Conservation (phyloP, 108 stramenopile genomes). For the Cylindrotheca closterium region DNA sequence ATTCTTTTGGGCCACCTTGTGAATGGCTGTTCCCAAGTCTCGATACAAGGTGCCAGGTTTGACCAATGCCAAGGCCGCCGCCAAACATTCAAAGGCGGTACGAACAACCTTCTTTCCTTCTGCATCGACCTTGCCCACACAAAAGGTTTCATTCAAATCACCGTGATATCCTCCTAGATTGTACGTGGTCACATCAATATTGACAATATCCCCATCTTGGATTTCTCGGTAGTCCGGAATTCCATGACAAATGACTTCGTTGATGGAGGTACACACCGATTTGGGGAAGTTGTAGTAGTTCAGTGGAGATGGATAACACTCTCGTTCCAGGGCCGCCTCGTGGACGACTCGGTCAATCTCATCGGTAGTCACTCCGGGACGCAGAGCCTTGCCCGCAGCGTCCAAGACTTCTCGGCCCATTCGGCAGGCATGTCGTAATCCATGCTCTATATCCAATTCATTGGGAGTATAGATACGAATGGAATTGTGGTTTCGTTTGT, state of each 20-base stretch:
- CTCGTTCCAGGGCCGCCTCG: constrained; percentile 88
- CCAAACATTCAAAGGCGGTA: constrained; percentile 82
- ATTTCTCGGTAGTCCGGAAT: constrained; percentile 91
- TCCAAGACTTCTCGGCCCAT: constrained; percentile 98
- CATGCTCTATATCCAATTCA: constrained; percentile 85
- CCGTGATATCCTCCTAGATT: constrained; percentile 92
- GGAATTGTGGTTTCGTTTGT: constrained; percentile 58
- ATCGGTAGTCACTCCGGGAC: constrained; percentile 95
- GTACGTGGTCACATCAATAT: constrained; percentile 96
- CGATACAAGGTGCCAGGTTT: constrained; percentile 88
- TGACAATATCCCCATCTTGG: constrained; percentile 96
- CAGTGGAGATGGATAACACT: constrained; percentile 95
- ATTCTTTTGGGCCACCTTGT: constrained; percentile 57
- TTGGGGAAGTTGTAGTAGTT: constrained; percentile 99
- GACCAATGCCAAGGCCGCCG: constrained; percentile 66
- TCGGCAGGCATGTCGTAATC: constrained; percentile 85
- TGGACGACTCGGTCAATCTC: constrained; percentile 96
- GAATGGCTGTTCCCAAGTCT: constrained; percentile 91
- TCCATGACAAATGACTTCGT: constrained; percentile 97
- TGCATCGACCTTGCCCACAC: constrained; percentile 90
- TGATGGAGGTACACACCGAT: constrained; percentile 95
- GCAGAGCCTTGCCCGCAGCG: constrained; percentile 83
- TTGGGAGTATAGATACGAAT: constrained; percentile 80
- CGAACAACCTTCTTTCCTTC: constrained; percentile 72
- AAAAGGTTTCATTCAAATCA: constrained; percentile 97